Base-by-base conservation (phyloP, 192 early-diverging fungal species). In the Entomortierella beljakovae region DNA sequence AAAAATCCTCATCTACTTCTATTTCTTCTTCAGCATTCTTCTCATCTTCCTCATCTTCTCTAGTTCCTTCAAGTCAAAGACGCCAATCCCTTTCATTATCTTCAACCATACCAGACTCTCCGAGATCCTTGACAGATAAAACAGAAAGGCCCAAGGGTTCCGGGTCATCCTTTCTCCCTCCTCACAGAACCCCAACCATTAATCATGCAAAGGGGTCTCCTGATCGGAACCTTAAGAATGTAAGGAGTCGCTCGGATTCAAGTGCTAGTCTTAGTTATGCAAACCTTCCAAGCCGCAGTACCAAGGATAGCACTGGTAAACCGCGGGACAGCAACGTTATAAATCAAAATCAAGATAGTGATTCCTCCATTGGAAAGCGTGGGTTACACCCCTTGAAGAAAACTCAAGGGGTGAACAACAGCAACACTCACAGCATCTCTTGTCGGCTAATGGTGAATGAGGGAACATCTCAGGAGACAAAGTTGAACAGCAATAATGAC, bases 241-340 rank as follows among this genome's bases (percentile, higher is more conserved):
- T 25, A 58, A 58, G 57, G n/a, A 37, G 37, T 40, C 57, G 57
- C 26, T 58, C 57, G 22, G 16, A 58, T 40, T 58, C 29, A 6
- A 31, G 5, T 20, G n/a, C 57, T 5, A 6, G 18, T 16, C n/a
- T 15, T 6, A 1, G 7, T 32, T 33, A 32, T n/a, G 51, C 23
- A 31, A 53, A n/a, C 51, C 8, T 53, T 25, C 23, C 49, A 25
- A 6, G 16, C 8, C 37, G 26, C 57, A 20, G 6, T n/a, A 40
- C 2, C 4, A 40, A 40, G 15, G n/a, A 16, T 2, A 46, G 15
- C 43, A 4, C 43, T 3, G 15, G 20, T 5, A 11, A 46, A 46
- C 15, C 43, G 20, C 15, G 11, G 43, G 15, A 46, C 43, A n/a
- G n/a, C n/a, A 38, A 58, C 18, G 51, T 53, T 4, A 25, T 13